These are phyloP conservation scores for Monosporozyma siamensis DNA, from an alignment of 805 yeast species.

Conservation along the genomic window DNA sequence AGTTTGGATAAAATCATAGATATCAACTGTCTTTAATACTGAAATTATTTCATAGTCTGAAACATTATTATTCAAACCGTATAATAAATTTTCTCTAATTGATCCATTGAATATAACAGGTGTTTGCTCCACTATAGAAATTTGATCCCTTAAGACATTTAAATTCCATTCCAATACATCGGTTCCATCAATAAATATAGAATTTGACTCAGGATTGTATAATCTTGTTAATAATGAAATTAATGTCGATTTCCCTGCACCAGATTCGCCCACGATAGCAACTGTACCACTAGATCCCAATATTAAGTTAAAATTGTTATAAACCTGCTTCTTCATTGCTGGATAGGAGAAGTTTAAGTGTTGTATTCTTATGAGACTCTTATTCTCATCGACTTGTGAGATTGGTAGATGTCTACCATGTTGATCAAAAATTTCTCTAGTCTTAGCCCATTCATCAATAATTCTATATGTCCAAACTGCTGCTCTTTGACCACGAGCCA, in stretches of 20 bases:
- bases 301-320: constrained; percentile 36
- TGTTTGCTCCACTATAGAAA: constrained; percentile 69
- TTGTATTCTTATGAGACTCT: constrained; percentile 32
- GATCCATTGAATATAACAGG: constrained; percentile 68
- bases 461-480: constrained; percentile 44
- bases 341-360: constrained; percentile 46
- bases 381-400: background rate
- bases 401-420: constrained; percentile 2
- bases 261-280: constrained; percentile 78
- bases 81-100: constrained; percentile 57
- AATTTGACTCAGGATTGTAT: constrained; percentile 32
- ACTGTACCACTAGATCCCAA: constrained; percentile 42
- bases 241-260: constrained; percentile 85
- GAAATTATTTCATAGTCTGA: constrained; percentile 31
- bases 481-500: constrained; percentile 71
- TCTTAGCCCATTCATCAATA: constrained; percentile 12
- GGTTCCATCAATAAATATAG: constrained; percentile 37
- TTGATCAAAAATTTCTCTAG: constrained; percentile 5
- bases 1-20: constrained; percentile 44
- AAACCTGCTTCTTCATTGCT: constrained; percentile 20
- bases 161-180: constrained; percentile 41
- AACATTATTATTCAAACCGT: constrained; percentile 38
- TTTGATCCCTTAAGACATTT: constrained; percentile 39
- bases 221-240: constrained; percentile 47
- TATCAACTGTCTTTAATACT: constrained; percentile 38